Conservation (phyloP, 1,284 basidiomycete species). For the Kwoniella shivajii region DNA sequence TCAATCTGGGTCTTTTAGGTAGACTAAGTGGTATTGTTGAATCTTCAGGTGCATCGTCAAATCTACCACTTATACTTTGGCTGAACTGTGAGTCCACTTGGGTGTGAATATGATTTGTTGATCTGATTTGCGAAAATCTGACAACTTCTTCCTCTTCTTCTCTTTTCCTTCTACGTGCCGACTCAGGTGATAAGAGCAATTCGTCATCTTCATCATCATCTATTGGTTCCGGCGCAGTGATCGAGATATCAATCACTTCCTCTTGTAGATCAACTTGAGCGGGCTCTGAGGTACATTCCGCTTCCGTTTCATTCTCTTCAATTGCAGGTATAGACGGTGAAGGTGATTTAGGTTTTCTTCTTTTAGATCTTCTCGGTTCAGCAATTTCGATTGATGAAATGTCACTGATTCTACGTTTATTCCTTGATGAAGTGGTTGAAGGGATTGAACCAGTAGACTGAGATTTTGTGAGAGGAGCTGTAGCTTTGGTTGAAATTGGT, state of each 20-base stretch:
- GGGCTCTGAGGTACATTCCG: not conserved
- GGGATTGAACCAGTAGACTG: conserved; percentile 2
- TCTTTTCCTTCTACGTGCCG: conserved; percentile 20
- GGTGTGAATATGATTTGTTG: not conserved
- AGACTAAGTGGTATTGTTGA: not conserved
- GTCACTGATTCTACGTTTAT: not conserved
- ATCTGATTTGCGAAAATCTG: not conserved
- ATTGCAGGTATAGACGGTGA: not conserved
- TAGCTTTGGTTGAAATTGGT: not conserved
- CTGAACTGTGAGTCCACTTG: not conserved
- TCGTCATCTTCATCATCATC: conserved; percentile 34
- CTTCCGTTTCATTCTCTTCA: not conserved
- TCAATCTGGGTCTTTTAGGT: not conserved
- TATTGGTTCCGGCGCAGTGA: not conserved
- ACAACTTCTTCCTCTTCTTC: conserved; percentile 33
- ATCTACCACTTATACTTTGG: conserved; percentile 26
- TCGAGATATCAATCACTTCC: not conserved
- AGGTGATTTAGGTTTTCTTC: not conserved
- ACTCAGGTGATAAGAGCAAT: conserved; percentile 32
- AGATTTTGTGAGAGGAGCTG: not conserved
- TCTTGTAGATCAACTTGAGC: not conserved
- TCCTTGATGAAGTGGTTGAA: not conserved
- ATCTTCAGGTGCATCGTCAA: conserved; percentile 22
- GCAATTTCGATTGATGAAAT: not conserved
- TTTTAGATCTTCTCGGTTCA: conserved; percentile 11